Conservation (phyloP, 2,329 filamentous ascomycete genomes). For the Exutisphaerella laricina region DNA sequence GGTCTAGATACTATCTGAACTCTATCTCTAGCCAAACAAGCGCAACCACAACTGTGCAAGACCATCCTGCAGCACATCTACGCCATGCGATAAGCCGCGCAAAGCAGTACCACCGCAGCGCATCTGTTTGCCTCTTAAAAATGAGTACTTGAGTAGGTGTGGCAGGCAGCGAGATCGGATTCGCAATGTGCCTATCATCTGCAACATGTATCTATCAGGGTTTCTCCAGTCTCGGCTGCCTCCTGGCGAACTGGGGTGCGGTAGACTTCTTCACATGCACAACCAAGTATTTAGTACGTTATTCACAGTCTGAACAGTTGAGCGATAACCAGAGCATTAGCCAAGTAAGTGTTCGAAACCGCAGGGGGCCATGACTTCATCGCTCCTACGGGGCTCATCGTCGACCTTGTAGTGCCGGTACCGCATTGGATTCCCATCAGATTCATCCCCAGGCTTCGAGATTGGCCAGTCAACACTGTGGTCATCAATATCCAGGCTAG, state of each 20-base stretch:
- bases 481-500: no score
- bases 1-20: conserved; percentile 1
- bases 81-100: conserved; percentile 6
- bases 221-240: background rate
- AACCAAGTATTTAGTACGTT: no score
- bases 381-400: no score
- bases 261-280: conserved; percentile 2
- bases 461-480: no score
- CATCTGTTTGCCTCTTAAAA: background rate
- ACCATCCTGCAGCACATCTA: conserved; percentile 3
- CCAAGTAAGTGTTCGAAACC: no score
- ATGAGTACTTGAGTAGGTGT: no score
- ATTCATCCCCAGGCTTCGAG: no score
- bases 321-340: no score
- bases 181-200: conserved; percentile 4
- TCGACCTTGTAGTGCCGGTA: no score
- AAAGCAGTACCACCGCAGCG: background rate
- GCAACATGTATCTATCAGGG: background rate
- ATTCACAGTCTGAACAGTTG: no score
- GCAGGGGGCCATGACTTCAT: no score
- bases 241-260: background rate
- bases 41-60: background rate
- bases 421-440: no score
- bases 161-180: conserved; percentile 3
- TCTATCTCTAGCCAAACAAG: conserved; percentile 6